A percentile compares a stretch with the other conserved stretches of the same genome.
phyloP scores from a whole-genome alignment of 2,329 filamentous ascomycete genomes.

The Trichoderma atrobrunneum region DNA sequence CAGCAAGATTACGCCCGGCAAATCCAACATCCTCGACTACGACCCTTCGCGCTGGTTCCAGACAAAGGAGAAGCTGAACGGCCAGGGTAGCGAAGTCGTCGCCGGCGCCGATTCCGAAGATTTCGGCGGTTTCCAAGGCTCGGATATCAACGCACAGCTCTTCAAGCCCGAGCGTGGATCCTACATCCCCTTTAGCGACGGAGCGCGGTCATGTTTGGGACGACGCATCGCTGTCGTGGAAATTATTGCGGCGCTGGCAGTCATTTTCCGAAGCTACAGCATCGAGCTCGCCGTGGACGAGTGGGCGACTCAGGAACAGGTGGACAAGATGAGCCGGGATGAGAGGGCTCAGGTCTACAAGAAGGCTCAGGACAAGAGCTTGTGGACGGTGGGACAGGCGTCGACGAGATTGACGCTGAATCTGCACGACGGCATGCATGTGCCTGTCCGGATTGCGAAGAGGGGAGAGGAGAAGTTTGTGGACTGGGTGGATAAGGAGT shows the following conservation, averaged over 20 bases:
- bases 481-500: constrained; percentile 30
- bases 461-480: constrained; percentile 69
- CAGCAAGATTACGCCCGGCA: constrained; percentile 41
- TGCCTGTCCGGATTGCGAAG: constrained; percentile 66
- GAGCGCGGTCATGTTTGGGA: constrained; percentile 56
- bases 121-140: constrained; percentile 57
- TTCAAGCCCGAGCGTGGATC: constrained; percentile 58
- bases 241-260: constrained; percentile 53
- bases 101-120: constrained; percentile 47
- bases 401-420: constrained; percentile 69
- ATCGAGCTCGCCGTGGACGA: constrained; percentile 68
- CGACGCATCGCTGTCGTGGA: constrained; percentile 59
- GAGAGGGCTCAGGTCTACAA: constrained; percentile 55
- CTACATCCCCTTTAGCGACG: constrained; percentile 59
- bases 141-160: constrained; percentile 59
- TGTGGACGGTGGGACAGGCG: constrained; percentile 52
- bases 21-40: constrained; percentile 64
- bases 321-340: constrained; percentile 46
- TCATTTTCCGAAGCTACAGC: constrained; percentile 58
- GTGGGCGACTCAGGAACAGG: constrained; percentile 53
- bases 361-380: constrained; percentile 56
- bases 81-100: constrained; percentile 28
- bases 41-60: constrained; percentile 71
- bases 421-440: constrained; percentile 53
- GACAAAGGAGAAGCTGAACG: constrained; percentile 28